A percentile compares a stretch with the other conserved stretches of the same genome.
Conservation (phyloP, 257 asterid genomes). For the Solanum stenotomum region DNA sequence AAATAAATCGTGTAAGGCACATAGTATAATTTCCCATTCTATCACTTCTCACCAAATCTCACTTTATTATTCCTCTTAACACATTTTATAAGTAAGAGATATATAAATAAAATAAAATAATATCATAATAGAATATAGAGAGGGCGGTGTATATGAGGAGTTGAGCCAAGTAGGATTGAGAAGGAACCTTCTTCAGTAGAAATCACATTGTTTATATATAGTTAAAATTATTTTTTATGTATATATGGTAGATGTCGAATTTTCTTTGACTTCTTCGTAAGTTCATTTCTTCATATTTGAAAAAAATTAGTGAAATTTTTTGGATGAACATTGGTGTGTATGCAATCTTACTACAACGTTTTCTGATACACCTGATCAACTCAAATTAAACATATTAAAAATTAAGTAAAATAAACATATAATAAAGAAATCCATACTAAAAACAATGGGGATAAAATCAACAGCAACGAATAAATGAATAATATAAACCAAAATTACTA, state of each 20-base stretch:
- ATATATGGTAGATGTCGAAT: neutral
- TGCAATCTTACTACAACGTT: neutral
- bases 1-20: slow-evolving; percentile 11
- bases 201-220: neutral
- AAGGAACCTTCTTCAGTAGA: too few relatives aligned
- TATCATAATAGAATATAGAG: neutral
- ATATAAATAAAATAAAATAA: neutral
- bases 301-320: neutral
- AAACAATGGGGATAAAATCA: neutral
- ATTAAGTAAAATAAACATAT: neutral
- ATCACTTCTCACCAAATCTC: slow-evolving; percentile 50
- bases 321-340: rapidly evolving
- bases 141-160: neutral
- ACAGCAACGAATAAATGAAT: neutral
- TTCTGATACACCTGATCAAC: neutral
- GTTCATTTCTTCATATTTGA: neutral
- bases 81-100: neutral
- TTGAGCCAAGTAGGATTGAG: rapidly evolving
- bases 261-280: neutral
- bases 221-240: neutral
- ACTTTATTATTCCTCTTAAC: neutral
- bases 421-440: neutral
- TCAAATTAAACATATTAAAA: neutral
- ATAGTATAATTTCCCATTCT: slow-evolving; percentile 23
- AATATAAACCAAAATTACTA: neutral